phyloP scores from a whole-genome alignment of 2,329 filamentous ascomycete species.

The Cercospora zeae-maydis region DNA sequence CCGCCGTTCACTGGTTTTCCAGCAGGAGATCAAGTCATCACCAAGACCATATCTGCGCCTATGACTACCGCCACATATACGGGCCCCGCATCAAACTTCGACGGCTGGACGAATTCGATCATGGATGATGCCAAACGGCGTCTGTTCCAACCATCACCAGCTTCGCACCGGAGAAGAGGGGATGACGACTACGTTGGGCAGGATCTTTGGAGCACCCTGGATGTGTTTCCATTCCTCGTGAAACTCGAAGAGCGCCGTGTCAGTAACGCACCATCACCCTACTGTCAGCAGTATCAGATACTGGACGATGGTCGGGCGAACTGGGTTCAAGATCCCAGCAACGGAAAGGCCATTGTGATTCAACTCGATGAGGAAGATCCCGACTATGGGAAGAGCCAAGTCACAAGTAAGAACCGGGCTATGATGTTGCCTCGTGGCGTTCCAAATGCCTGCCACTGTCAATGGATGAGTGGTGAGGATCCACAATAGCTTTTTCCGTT shows the following conservation, averaged over 20 bases:
- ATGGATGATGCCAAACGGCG: conserved; percentile 6
- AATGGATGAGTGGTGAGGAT: conserved; percentile 34
- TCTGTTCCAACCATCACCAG: not conserved
- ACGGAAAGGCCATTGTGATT: conserved; percentile 38
- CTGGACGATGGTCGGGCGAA: conserved; percentile 50
- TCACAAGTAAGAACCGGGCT: conserved; percentile 18
- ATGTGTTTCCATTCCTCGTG: conserved; percentile 52
- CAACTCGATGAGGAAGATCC: conserved; percentile 43
- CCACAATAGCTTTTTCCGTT: not conserved
- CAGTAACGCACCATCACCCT: conserved; percentile 45
- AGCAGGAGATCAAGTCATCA: conserved; percentile 8
- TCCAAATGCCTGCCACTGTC: conserved; percentile 36
- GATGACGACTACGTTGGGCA: not conserved
- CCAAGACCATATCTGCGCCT: not conserved
- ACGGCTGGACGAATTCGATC: not conserved
- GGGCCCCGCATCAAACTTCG: conserved; percentile 3
- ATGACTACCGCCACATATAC: conserved; percentile 7
- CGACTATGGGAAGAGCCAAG: conserved; percentile 27
- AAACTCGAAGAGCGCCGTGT: conserved; percentile 65
- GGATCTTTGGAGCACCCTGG: conserved; percentile 10
- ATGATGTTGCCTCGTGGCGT: conserved; percentile 22
- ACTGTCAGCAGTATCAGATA: conserved; percentile 64
- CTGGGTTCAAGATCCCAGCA: conserved; percentile 34
- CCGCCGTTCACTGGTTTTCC: conserved; percentile 11
- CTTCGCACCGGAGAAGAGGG: not conserved